Base-by-base conservation (phyloP, 2,329 filamentous ascomycete species). In the Beauveria varroae region DNA sequence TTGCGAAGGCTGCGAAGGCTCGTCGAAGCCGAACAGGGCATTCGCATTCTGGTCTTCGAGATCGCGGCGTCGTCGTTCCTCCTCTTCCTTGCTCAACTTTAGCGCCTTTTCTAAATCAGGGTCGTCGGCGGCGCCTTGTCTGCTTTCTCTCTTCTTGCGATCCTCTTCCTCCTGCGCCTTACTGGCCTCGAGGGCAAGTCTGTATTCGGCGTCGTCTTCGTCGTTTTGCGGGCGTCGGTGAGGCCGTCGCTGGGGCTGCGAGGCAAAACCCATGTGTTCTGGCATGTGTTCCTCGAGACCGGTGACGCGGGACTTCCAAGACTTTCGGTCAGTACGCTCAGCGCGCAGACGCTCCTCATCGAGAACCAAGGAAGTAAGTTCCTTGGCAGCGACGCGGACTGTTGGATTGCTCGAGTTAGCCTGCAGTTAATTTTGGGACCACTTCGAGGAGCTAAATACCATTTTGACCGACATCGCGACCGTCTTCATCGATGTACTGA, bases 341-440 rank as follows among this genome's bases (percentile, higher is more conserved):
- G 86, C 88, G 67, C 93, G 89, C 69, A 99, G 77, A 70, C 95
- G 86, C 69, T 98, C 95, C 74, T 99, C 95, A 73, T 99, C 95
- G 70, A 96, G 79, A 67, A 99, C 89, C 63, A 99, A 81, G 18
- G 92, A 86, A 0, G 93, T 98, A 64, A 99, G 82, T 76, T 99
- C 95, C 76, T 97, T 99, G 44, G 95, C 95, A 41, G 95, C 93
- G 65, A 96, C 89, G 64, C 95, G 91, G 62, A 99, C 95, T 99
- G 62, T 24, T 10, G 61, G 20, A 8, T 49, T 70, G 51, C 67
- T 26, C 3, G 20, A 9, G 64, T 65, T 64, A 67, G 63, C 52
- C 24, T 9, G 24, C 55, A 46, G 30, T 18, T 44, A 8, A 2
- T 46, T 24, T 47, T n/a, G 2, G 12, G 22, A 24, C 10, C 26